Evolutionary conservation across 257 asterid species (phyloP), one percentile per base, ranked within the genome.

Genomic region (Coffea eugenioides): DNA sequence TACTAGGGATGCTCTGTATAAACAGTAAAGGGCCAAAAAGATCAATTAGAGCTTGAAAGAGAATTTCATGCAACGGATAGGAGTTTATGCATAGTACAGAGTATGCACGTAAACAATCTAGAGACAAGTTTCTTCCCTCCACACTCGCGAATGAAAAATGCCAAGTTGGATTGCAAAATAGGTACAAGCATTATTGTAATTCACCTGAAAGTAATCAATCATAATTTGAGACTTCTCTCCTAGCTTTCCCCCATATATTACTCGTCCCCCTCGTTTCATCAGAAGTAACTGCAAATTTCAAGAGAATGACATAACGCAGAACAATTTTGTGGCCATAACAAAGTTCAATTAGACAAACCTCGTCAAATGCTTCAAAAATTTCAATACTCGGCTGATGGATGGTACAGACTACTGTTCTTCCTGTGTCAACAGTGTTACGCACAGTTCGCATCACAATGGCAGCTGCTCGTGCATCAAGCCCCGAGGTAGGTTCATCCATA

Each of bases 401-500:
- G 46, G 99, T 95, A 91, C 99, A 95, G 41, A 95, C 99, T 5
- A 95, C 99, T 12, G 98, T 95, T 85, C 98, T 89, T 80, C 99
- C 97, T 10, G 98, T 94, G 83, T 95, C 95, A 64, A 95, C 98
- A 16, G 98, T 95, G 84, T 95, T 95, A 41, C 98, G 92, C 51
- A 95, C 97, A 41, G 98, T 92, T 80, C 98, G 86, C 98, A 95
- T 95, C 27, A 93, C 98, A 79, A 95, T 95, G 75, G 98, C 98
- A n/a, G 98, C 98, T 62, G 98, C 98, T 73, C 98, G 90, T 59
- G 98, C 98, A 83, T 95, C 98, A 48, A 95, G 97, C 51, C 98
- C 97, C 4, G 98, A 93, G 69, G 98, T 95, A 12, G 98, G 98
- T 84, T 95, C 98, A 77, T 95, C 98, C 98, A 95, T 95, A 78